Base-by-base conservation (phyloP, 202 grass and related monocot genomes). In the Setaria viridis region DNA sequence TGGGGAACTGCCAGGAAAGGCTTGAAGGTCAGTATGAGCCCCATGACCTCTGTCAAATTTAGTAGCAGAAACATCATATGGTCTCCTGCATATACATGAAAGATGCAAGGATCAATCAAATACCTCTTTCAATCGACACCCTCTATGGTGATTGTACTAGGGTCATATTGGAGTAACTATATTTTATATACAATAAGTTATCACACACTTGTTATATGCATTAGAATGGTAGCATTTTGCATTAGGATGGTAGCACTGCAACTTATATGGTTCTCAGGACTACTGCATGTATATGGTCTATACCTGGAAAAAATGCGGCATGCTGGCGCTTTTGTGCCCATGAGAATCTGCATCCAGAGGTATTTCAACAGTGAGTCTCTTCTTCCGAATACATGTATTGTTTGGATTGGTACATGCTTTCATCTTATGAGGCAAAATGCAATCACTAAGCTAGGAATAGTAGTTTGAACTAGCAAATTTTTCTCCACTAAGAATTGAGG, bases 1-100 rank as follows among this genome's bases (percentile, higher is more conserved):
- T 70, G 47, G 1, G 65, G 73, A 63, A 87, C 21, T 10, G 29
- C 62, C 14, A 86, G 76, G 53, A 90, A 87, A 5, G 70, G 85
- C 29, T 86, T 77, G 71, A 90, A 90, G 16, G 78, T 84, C 41
- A 92, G 17, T 29, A 84, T 10, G 10, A 86, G 76, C 45, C 84
- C 81, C 15, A 91, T 13, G 35, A 71, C 17, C 67, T 78, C 85
- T 3, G 77, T 84, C 81, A 76, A 6, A 47, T 88, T 87, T 67
- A 87, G 66, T 11, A 86, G 30, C 53, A 86, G 77, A 32, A 83
- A 85, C 63, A 89, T 17, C 62, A 89, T 82, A 33, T 86, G 83
- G 41, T 70, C 80, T 15, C 83, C 84, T 92, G 74, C 9, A 63
- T 9, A 62, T 47, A 48, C 25, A 48, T 19, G 48, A 66, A 63